Percentiles rank a stretch among this genome's conserved stretches.
Evolutionary conservation across 768 basidiomycete genomes (phyloP).

Genomic region (Podaxis mareebaensis): DNA sequence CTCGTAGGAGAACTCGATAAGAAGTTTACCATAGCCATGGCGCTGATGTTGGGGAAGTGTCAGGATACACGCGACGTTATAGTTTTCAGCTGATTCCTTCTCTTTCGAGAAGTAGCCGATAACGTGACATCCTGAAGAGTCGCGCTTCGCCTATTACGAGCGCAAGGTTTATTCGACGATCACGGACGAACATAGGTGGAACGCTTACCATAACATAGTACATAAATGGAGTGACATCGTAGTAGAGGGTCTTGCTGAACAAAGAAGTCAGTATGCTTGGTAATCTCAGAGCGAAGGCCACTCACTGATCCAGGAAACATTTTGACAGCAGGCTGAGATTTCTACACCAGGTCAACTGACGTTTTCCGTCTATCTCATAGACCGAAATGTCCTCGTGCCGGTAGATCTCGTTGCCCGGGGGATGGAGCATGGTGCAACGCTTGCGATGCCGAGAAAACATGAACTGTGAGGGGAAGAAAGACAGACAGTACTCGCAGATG

Average conservation of each 20-base stretch:
- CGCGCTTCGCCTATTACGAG: slow-evolving; percentile 67
- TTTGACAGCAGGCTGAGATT: slow-evolving; percentile 96
- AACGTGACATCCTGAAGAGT: slow-evolving; percentile 88
- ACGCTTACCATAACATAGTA: slow-evolving; percentile 94
- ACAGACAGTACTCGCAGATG: slow-evolving; percentile 98
- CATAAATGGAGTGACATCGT: slow-evolving; percentile 99
- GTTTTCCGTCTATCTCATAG: slow-evolving; percentile 97
- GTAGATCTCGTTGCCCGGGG: slow-evolving; percentile 99
- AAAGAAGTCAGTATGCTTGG: slow-evolving; percentile 23
- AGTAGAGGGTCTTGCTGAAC: slow-evolving; percentile 93
- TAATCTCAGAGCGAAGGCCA: slow-evolving; percentile 24
- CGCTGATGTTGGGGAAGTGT: slow-evolving; percentile 99
- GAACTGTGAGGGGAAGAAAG: slow-evolving; percentile 87
- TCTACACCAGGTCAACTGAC: slow-evolving; percentile 94
- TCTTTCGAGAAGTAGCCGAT: slow-evolving; percentile 99
- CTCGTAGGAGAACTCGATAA: slow-evolving; percentile 99
- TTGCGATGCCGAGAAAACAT: slow-evolving; percentile 91
- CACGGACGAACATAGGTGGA: slow-evolving; percentile 13
- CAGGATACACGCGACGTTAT: slow-evolving; percentile 98
- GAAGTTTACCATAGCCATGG: slow-evolving; percentile 89
- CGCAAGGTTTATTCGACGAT: slow-evolving; percentile 12
- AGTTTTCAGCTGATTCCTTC: slow-evolving; percentile 96
- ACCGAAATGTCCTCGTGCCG: slow-evolving; percentile 96
- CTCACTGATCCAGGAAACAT: slow-evolving; percentile 97
- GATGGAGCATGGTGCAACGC: slow-evolving; percentile 89